These are phyloP conservation scores for Stygiomarasmius scandens DNA, from an alignment of 1,284 basidiomycete species.

Conservation along the genomic window DNA sequence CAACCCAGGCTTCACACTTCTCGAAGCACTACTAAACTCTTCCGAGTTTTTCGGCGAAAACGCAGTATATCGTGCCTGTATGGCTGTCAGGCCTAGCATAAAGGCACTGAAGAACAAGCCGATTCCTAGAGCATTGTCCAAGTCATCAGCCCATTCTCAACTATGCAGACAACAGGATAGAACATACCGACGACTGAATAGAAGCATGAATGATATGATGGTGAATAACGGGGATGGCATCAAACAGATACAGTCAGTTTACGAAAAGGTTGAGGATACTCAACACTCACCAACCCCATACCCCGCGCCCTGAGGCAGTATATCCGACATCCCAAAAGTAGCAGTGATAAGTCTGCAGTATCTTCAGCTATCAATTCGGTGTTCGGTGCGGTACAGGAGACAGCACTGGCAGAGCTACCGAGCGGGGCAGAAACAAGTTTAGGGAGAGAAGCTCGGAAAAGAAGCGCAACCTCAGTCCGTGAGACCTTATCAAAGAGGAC, in stretches of 20 bases:
- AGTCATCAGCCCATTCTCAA: neutral
- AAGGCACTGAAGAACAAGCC: slow-evolving; percentile 82
- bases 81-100: slow-evolving; percentile 71
- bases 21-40: slow-evolving; percentile 84
- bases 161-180: neutral
- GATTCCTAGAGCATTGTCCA: slow-evolving; percentile 54
- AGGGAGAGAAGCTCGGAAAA: no score
- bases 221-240: neutral
- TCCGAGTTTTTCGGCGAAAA: slow-evolving; percentile 73
- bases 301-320: slow-evolving; percentile 70
- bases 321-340: slow-evolving; percentile 20
- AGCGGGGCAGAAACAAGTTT: no score
- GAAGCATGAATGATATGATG: neutral
- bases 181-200: slow-evolving; percentile 51
- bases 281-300: slow-evolving; percentile 84
- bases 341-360: neutral
- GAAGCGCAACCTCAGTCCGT: no score
- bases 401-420: no score
- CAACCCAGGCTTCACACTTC: slow-evolving; percentile 85
- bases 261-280: no score
- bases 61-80: slow-evolving; percentile 74
- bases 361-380: no score
- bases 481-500: no score
- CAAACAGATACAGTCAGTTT: neutral
- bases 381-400: no score